Percentiles rank a stretch among this genome's conserved stretches.
Conservation (phyloP, 495 filamentous ascomycete genomes). For the Cercophora samala region DNA sequence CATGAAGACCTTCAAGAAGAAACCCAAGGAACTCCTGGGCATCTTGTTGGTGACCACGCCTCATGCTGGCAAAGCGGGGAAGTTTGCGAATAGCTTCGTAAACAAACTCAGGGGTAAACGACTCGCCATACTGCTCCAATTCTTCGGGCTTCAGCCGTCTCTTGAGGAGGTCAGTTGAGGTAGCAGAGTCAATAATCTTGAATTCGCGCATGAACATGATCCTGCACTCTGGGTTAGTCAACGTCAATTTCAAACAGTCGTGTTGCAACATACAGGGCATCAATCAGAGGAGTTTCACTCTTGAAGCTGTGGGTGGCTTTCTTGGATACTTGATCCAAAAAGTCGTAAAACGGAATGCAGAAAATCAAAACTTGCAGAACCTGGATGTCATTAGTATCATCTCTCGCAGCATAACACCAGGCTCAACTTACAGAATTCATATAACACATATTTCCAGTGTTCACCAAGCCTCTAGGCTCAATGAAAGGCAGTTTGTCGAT, state of each 20-base stretch:
- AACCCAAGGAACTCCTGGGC: slow-evolving; percentile 97
- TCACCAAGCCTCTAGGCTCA: slow-evolving; percentile 90
- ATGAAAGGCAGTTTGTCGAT: slow-evolving; percentile 73
- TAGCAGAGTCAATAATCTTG: slow-evolving; percentile 73
- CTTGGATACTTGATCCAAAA: slow-evolving; percentile 82
- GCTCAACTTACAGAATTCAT: slow-evolving; percentile 87
- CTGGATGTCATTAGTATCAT: slow-evolving; percentile 41
- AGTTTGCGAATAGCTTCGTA: slow-evolving; percentile 87
- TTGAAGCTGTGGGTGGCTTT: slow-evolving; percentile 87
- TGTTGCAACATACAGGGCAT: slow-evolving; percentile 70
- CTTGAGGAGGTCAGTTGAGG: slow-evolving; percentile 68
- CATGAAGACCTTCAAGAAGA: slow-evolving; percentile 85
- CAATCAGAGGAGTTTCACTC: slow-evolving; percentile 87
- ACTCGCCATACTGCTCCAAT: slow-evolving; percentile 83
- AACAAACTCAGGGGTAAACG: slow-evolving; percentile 91
- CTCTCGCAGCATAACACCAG: not conserved
- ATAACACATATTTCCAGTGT: slow-evolving; percentile 99
- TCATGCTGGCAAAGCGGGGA: slow-evolving; percentile 87
- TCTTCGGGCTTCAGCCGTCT: slow-evolving; percentile 73
- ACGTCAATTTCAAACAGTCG: not conserved
- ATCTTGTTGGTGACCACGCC: slow-evolving; percentile 96
- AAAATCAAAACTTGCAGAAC: slow-evolving; percentile 90
- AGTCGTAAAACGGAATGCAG: slow-evolving; percentile 90
- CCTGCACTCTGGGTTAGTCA: slow-evolving; percentile 44
- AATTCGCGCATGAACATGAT: slow-evolving; percentile 97